A percentile compares a stretch with the other conserved stretches of the same genome.
Conservation (phyloP, 2,329 filamentous ascomycete genomes). For the Fusarium bactridioides region DNA sequence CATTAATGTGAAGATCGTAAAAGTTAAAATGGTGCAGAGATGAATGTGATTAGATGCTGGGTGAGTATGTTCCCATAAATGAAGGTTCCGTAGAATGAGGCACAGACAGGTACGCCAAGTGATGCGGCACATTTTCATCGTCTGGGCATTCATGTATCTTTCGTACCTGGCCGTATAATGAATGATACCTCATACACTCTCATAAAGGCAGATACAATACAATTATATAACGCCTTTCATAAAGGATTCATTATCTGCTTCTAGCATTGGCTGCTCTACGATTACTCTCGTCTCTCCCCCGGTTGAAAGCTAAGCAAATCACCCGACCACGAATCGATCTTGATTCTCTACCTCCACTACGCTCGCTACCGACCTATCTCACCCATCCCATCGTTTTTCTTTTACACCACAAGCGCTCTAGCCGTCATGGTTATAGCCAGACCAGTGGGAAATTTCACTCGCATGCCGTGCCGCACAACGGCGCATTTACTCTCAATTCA, state of each 20-base stretch:
- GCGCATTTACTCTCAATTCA: neutral
- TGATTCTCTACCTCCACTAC: slow-evolving; percentile 20
- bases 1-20: neutral
- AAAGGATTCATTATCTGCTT: neutral
- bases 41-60: neutral
- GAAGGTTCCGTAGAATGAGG: neutral
- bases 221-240: neutral
- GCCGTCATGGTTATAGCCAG: neutral
- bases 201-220: neutral
- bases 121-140: neutral
- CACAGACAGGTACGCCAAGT: neutral
- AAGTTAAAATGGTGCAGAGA: neutral
- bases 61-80: neutral
- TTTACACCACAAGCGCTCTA: slow-evolving; percentile 4
- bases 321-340: slow-evolving; percentile 19
- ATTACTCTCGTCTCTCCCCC: neutral
- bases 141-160: neutral
- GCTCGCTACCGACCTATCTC: neutral
- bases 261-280: neutral
- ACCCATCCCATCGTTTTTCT: neutral
- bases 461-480: neutral
- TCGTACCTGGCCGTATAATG: slow-evolving; percentile 18
- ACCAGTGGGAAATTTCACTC: neutral
- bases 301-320: neutral
- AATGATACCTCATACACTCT: neutral